Evolutionary conservation across 2,329 filamentous ascomycete species (phyloP).

Genomic region (Alternaria alternata): DNA sequence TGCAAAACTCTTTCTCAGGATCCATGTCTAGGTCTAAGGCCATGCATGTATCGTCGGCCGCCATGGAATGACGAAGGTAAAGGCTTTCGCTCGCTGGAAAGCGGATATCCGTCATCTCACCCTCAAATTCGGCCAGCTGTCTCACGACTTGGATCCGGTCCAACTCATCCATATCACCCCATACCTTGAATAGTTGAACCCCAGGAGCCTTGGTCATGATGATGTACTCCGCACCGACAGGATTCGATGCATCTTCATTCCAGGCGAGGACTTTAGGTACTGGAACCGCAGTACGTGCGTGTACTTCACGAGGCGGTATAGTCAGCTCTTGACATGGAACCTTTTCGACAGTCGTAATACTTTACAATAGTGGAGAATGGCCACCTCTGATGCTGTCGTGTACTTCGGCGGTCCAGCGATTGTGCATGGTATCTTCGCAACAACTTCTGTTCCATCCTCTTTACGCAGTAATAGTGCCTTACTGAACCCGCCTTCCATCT

Average conservation of each 20-base stretch:
- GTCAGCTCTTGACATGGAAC: conserved; percentile 4
- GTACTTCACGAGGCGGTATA: conserved; percentile 11
- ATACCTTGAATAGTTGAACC: conserved; percentile 38
- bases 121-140: conserved; percentile 36
- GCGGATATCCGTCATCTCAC: conserved; percentile 28
- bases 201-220: conserved; percentile 47
- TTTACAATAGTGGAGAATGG: conserved; percentile 45
- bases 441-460: conserved; percentile 25
- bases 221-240: conserved; percentile 48
- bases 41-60: conserved; percentile 8
- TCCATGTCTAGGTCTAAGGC: conserved; percentile 15
- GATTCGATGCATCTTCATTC: conserved; percentile 35
- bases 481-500: conserved; percentile 47
- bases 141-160: conserved; percentile 37
- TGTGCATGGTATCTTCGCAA: conserved; percentile 37
- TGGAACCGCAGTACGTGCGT: conserved; percentile 27
- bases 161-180: conserved; percentile 36
- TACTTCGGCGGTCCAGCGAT: conserved; percentile 42
- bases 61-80: conserved; percentile 36
- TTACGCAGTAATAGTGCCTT: conserved; percentile 39
- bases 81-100: conserved; percentile 44
- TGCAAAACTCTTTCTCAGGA: conserved; percentile 25
- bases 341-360: neutral
- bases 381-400: conserved; percentile 48
- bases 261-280: conserved; percentile 41